Conservation (phyloP, 148 eudicot genomes). For the Diospyros lotus region DNA sequence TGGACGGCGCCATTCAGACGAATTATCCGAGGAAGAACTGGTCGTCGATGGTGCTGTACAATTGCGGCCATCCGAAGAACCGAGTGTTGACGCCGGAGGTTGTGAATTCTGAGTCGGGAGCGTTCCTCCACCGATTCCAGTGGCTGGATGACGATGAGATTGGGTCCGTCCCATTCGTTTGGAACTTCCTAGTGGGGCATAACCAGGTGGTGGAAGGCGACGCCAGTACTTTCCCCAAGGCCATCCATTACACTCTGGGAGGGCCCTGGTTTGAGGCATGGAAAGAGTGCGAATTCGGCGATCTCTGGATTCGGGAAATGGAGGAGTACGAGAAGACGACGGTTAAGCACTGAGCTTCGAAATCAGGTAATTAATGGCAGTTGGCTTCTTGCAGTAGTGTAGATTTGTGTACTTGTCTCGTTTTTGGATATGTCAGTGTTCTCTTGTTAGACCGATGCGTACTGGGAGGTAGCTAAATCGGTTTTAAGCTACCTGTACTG, state of each 20-base stretch:
- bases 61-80: constrained; percentile 83
- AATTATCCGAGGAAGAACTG: constrained; percentile 94
- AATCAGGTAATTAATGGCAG: neutral
- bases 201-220: constrained; percentile 68
- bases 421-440: neutral
- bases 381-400: neutral
- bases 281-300: constrained; percentile 88
- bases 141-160: constrained; percentile 91
- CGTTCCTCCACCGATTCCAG: constrained; percentile 77
- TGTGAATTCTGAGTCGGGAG: constrained; percentile 69
- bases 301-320: constrained; percentile 62
- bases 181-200: constrained; percentile 98
- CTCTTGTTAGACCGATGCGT: neutral
- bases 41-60: constrained; percentile 97
- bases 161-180: constrained; percentile 75
- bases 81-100: constrained; percentile 60
- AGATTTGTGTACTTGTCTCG: neutral
- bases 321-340: constrained; percentile 40
- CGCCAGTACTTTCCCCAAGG: constrained; percentile 55
- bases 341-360: neutral
- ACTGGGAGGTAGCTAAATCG: too few relatives aligned
- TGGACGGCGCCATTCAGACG: constrained; percentile 96
- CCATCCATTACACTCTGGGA: constrained; percentile 88
- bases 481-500: too few relatives aligned
- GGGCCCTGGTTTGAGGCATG: constrained; percentile 98